These are phyloP conservation scores for Zymoseptoria tritici DNA, from an alignment of 2,329 filamentous ascomycete species.

Conservation along the genomic window DNA sequence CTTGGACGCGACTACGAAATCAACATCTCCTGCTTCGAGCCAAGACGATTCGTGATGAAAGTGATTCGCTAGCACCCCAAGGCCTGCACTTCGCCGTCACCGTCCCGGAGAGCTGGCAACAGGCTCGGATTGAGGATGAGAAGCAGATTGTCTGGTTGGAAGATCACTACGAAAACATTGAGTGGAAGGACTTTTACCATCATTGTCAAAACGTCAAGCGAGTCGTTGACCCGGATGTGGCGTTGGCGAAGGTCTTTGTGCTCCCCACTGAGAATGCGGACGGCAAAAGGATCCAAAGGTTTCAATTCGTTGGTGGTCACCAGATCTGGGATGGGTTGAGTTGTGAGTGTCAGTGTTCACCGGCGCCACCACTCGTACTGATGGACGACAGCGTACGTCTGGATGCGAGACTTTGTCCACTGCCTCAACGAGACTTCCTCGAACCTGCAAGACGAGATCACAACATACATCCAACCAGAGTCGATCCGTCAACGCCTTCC, in stretches of 20 bases:
- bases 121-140: slow-evolving; percentile 28
- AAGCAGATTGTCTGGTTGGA: slow-evolving; percentile 33
- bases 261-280: slow-evolving; percentile 26
- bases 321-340: slow-evolving; percentile 40
- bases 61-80: slow-evolving; percentile 8
- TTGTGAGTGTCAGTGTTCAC: background rate
- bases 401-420: slow-evolving; percentile 36
- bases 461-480: slow-evolving; percentile 10
- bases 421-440: slow-evolving; percentile 28
- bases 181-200: slow-evolving; percentile 32
- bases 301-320: slow-evolving; percentile 38
- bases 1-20: slow-evolving; percentile 35
- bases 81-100: slow-evolving; percentile 31
- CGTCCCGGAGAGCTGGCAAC: slow-evolving; percentile 21
- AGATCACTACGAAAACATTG: slow-evolving; percentile 30
- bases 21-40: slow-evolving; percentile 35
- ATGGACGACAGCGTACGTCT: slow-evolving; percentile 28
- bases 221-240: slow-evolving; percentile 32
- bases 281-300: slow-evolving; percentile 27
- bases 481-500: slow-evolving; percentile 31
- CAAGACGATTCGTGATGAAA: slow-evolving; percentile 15
- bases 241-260: slow-evolving; percentile 35
- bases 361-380: background rate
- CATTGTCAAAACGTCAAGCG: slow-evolving; percentile 37
- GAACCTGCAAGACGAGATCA: slow-evolving; percentile 20